phyloP scores from a whole-genome alignment of 2,329 filamentous ascomycete genomes.

The Fusarium ramigenum region DNA sequence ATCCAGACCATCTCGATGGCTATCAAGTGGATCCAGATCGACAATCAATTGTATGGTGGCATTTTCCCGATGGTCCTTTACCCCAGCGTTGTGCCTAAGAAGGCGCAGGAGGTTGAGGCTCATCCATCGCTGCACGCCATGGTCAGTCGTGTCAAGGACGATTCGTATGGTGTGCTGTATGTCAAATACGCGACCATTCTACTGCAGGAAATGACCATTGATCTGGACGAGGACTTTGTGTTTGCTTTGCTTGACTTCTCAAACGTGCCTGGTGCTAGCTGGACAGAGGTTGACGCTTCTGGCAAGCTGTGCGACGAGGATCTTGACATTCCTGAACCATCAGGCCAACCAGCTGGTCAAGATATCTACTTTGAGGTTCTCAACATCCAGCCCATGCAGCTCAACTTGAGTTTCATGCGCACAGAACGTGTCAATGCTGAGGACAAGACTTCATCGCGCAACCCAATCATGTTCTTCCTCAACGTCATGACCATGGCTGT shows the following conservation, averaged over 20 bases:
- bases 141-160: slow-evolving; percentile 94
- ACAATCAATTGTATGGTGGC: slow-evolving; percentile 97
- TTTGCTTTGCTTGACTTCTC: slow-evolving; percentile 95
- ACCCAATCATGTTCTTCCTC: slow-evolving; percentile 98
- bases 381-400: slow-evolving; percentile 97
- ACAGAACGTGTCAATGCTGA: slow-evolving; percentile 97
- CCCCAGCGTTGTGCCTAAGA: slow-evolving; percentile 97
- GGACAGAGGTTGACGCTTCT: slow-evolving; percentile 73
- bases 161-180: slow-evolving; percentile 96
- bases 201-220: slow-evolving; percentile 96
- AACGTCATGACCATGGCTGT: slow-evolving; percentile 99
- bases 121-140: slow-evolving; percentile 94
- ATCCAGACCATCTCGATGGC: slow-evolving; percentile 92
- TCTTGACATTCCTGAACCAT: slow-evolving; percentile 91
- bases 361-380: slow-evolving; percentile 98
- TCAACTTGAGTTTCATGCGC: slow-evolving; percentile 95
- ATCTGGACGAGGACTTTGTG: slow-evolving; percentile 98
- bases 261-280: slow-evolving; percentile 89
- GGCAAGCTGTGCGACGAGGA: slow-evolving; percentile 89
- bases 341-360: slow-evolving; percentile 82
- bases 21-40: slow-evolving; percentile 98
- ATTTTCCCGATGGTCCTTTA: slow-evolving; percentile 98
- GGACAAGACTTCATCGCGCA: slow-evolving; percentile 88
- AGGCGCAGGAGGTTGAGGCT: slow-evolving; percentile 92
- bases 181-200: slow-evolving; percentile 97